Percentiles rank a stretch among this genome's conserved stretches.
These are phyloP conservation scores for Pichia cephalocereana DNA, from an alignment of 805 yeast genomes.

Conservation along the genomic window DNA sequence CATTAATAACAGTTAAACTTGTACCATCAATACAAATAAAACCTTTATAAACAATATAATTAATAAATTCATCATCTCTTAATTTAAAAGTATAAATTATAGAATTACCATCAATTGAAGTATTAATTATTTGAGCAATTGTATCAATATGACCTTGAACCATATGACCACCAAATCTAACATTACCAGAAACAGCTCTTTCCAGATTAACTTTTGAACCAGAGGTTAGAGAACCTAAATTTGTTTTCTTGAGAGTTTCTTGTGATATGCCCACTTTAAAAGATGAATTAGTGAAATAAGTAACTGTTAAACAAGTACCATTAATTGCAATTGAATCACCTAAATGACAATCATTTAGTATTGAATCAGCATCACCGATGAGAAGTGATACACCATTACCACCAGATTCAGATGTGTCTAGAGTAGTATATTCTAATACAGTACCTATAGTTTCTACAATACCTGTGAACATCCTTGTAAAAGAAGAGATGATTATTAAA, in stretches of 20 bases:
- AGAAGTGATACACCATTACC: constrained; percentile 70
- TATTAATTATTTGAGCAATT: constrained; percentile 52
- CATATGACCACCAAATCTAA: constrained; percentile 91
- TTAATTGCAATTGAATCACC: constrained; percentile 92
- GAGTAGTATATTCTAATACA: constrained; percentile 36
- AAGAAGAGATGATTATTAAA: no score
- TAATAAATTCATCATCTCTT: constrained; percentile 49
- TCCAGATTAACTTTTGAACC: constrained; percentile 78
- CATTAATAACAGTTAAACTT: constrained; percentile 78
- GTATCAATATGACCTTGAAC: constrained; percentile 98
- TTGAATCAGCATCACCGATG: constrained; percentile 49
- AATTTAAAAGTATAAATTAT: constrained; percentile 65
- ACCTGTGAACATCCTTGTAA: constrained; percentile 99
- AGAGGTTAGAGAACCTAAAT: constrained; percentile 48
- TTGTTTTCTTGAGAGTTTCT: constrained; percentile 79
- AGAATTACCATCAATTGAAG: constrained; percentile 62
- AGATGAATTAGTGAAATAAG: constrained; percentile 49
- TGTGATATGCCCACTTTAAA: constrained; percentile 92
- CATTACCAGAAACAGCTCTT: constrained; percentile 75
- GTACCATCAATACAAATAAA: constrained; percentile 91
- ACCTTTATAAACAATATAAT: constrained; percentile 90
- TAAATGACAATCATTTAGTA: constrained; percentile 72
- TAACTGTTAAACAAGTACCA: constrained; percentile 89
- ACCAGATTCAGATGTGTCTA: constrained; percentile 45
- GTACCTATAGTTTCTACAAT: constrained; percentile 77